Evolutionary conservation across 2,329 filamentous ascomycete species (phyloP).

Genomic region (Helminthosporium solani): DNA sequence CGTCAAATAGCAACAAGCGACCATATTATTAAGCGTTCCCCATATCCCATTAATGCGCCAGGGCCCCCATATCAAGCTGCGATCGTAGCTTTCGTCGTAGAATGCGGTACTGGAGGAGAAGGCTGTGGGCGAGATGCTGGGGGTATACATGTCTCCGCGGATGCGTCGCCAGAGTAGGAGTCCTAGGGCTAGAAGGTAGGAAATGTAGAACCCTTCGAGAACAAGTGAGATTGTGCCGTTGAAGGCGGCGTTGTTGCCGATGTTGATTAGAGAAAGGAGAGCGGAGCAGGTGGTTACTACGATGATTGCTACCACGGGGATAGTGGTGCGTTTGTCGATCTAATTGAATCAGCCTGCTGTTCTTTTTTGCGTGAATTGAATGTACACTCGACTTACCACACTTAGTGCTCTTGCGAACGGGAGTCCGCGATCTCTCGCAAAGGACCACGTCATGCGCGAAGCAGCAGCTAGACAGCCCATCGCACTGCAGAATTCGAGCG

Average conservation of each 20-base stretch:
- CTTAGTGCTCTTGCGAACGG: conserved; percentile 39
- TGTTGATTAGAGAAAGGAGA: conserved; percentile 54
- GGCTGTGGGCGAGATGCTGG: conserved; percentile 22
- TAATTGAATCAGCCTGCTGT: conserved; percentile 14
- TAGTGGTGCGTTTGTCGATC: conserved; percentile 39
- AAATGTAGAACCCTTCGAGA: conserved; percentile 40
- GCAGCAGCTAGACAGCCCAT: conserved; percentile 46
- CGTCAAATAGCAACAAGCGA: conserved; percentile 34
- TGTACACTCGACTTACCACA: conserved; percentile 22
- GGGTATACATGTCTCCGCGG: conserved; percentile 32
- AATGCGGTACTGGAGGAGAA: conserved; percentile 19
- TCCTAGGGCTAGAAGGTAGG: conserved; percentile 36
- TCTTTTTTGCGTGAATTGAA: not conserved
- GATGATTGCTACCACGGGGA: conserved; percentile 51
- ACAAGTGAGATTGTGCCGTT: conserved; percentile 40
- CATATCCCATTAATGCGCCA: conserved; percentile 34
- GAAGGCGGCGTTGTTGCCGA: conserved; percentile 48
- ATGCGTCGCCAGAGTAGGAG: conserved; percentile 40
- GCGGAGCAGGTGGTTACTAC: conserved; percentile 47
- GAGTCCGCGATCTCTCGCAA: conserved; percentile 47
- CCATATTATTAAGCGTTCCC: conserved; percentile 33
- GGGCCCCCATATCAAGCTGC: conserved; percentile 33
- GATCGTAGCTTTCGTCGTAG: conserved; percentile 23
- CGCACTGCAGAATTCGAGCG: conserved; percentile 44
- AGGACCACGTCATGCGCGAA: conserved; percentile 47